phyloP scores from a whole-genome alignment of 1,284 basidiomycete species.

The Phylloboletellus chloephorus region DNA sequence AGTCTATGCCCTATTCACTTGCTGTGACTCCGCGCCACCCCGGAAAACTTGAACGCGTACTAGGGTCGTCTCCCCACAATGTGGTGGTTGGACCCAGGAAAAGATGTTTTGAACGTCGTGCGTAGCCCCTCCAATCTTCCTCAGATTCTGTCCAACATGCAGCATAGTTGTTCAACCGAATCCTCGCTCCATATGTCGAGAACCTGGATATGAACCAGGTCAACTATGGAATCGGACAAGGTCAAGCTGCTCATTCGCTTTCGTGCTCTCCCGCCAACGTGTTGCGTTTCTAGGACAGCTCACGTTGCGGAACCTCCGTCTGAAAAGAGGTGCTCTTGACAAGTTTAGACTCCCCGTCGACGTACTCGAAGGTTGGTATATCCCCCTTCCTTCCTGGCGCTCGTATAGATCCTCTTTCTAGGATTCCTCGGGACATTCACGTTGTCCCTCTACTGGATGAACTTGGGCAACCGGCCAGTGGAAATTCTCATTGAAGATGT shows the following conservation, averaged over 20 bases:
- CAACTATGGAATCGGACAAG: slow-evolving; percentile 92
- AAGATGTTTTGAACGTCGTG: slow-evolving; percentile 73
- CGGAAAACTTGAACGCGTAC: neutral
- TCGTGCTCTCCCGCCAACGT: slow-evolving; percentile 5
- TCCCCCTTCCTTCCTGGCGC: neutral
- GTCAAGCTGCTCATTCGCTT: slow-evolving; percentile 33
- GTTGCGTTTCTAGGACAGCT: slow-evolving; percentile 61
- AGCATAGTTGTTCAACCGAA: slow-evolving; percentile 78
- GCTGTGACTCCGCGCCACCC: slow-evolving; percentile 1
- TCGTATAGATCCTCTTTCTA: slow-evolving; percentile 28
- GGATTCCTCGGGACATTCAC: slow-evolving; percentile 92
- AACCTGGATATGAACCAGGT: slow-evolving; percentile 94
- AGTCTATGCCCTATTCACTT: slow-evolving; percentile 31
- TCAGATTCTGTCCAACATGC: slow-evolving; percentile 1
- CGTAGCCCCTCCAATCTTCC: slow-evolving; percentile 15
- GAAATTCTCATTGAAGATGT: slow-evolving; percentile 93
- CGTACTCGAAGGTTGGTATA: slow-evolving; percentile 76
- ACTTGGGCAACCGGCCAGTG: slow-evolving; percentile 89
- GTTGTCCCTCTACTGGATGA: slow-evolving; percentile 93
- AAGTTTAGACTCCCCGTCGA: slow-evolving; percentile 96
- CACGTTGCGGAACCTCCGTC: slow-evolving; percentile 73
- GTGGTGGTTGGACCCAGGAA: slow-evolving; percentile 79
- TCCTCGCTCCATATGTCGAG: slow-evolving; percentile 94
- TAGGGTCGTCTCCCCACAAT: slow-evolving; percentile 36
- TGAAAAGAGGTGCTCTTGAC: slow-evolving; percentile 94